Percentiles rank a stretch among this genome's conserved stretches.
Conservation (phyloP, 2,329 filamentous ascomycete genomes). For the Thielaviopsis euricoi region DNA sequence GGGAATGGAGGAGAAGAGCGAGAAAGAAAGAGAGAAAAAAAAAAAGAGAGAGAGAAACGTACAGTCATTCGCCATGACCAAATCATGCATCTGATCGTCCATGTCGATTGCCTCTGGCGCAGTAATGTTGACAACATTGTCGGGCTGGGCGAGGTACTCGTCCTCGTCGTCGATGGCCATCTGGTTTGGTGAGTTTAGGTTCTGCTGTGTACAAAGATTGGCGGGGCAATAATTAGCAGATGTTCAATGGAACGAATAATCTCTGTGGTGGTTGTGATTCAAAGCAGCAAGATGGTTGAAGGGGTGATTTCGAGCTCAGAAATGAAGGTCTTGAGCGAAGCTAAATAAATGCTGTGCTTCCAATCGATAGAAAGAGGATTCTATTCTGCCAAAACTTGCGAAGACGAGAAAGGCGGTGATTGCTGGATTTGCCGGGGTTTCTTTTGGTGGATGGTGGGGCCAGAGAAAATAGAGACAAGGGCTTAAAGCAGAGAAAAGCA, state of each 20-base stretch:
- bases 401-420: not conserved
- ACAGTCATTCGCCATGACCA: constrained; percentile 9
- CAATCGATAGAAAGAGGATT: too few relatives aligned
- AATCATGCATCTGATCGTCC: constrained; percentile 7
- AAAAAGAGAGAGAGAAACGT: constrained; percentile 1
- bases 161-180: constrained; percentile 10
- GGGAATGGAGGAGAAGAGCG: too few relatives aligned
- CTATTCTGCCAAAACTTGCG: not conserved
- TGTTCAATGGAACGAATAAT: not conserved
- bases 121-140: constrained; percentile 5
- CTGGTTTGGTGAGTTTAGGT: constrained; percentile 2
- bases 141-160: constrained; percentile 4
- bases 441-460: not conserved
- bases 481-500: too few relatives aligned
- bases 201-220: not conserved
- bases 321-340: too few relatives aligned
- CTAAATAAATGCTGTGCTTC: too few relatives aligned
- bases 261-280: not conserved
- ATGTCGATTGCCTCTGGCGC: constrained; percentile 1
- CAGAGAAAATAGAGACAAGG: not conserved
- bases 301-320: too few relatives aligned
- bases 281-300: not conserved
- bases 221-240: not conserved
- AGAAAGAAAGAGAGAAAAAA: not conserved
- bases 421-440: not conserved